phyloP scores from a whole-genome alignment of 176 grass and related monocot genomes.

The Themeda triandra region DNA sequence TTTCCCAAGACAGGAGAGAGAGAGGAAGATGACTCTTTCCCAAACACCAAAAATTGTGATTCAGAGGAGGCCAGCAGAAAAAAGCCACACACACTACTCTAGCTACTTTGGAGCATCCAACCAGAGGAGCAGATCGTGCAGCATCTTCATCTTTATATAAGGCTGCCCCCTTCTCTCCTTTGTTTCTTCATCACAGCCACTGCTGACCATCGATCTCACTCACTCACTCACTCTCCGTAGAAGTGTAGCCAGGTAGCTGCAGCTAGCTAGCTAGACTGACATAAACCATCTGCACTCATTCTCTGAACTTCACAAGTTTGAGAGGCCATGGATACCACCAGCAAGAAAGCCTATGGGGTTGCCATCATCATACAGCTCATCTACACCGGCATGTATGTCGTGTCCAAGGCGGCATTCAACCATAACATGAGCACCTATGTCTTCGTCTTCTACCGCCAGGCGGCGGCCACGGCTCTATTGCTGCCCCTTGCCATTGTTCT shows the following conservation, averaged over 20 bases:
- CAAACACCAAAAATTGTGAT: constrained; percentile 11
- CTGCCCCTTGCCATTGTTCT: constrained; percentile 49
- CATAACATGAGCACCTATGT: constrained; percentile 61
- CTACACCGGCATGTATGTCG: constrained; percentile 65
- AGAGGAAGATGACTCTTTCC: not conserved
- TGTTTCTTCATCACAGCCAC: constrained; percentile 13
- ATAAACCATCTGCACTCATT: not conserved
- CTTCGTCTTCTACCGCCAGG: constrained; percentile 92
- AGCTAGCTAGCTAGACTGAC: not conserved
- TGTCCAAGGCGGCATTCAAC: constrained; percentile 72
- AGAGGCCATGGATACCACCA: not conserved
- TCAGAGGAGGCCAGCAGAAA: constrained; percentile 5
- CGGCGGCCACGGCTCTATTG: constrained; percentile 41
- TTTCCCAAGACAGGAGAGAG: not conserved
- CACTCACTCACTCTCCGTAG: too few relatives aligned
- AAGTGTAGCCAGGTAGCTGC: not conserved
- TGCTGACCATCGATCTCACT: too few relatives aligned
- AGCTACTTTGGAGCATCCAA: constrained; percentile 15
- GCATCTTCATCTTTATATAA: constrained; percentile 38
- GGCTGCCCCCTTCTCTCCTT: constrained; percentile 11
- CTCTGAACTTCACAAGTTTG: too few relatives aligned
- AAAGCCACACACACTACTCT: not conserved
- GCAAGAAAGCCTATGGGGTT: constrained; percentile 58
- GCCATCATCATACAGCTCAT: constrained; percentile 61
- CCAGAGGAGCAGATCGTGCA: not conserved